These are phyloP conservation scores for Mycosphaerella arachidis DNA, from an alignment of 2,329 filamentous ascomycete genomes.

Conservation along the genomic window DNA sequence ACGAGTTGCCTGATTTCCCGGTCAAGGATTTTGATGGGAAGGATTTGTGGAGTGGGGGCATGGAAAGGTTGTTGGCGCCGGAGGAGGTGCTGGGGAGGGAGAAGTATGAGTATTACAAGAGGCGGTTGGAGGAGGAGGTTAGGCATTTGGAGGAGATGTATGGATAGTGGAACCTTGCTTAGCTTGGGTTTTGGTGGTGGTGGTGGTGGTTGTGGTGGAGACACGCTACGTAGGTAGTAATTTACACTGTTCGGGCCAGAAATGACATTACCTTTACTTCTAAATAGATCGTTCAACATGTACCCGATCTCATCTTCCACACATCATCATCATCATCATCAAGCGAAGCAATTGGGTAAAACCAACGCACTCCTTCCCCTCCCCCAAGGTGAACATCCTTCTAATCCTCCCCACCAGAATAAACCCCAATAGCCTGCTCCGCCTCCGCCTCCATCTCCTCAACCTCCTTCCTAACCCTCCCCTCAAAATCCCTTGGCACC, in stretches of 20 bases:
- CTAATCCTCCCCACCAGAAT: neutral
- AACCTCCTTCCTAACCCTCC: neutral
- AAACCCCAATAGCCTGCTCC: neutral
- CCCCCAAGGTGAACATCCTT: too few species aligned
- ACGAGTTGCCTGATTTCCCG: neutral
- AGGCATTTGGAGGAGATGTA: neutral
- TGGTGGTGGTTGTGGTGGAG: neutral
- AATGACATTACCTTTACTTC: too few species aligned
- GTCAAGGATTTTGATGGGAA: neutral
- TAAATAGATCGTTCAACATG: too few species aligned
- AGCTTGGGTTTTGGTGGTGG: neutral
- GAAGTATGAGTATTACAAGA: neutral
- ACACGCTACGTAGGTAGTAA: too few species aligned
- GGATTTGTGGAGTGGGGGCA: constrained; percentile 1
- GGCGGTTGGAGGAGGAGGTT: neutral
- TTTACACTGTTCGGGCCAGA: too few species aligned
- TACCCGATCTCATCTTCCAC: too few species aligned
- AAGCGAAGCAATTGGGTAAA: too few species aligned
- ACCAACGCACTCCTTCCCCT: too few species aligned
- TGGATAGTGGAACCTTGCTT: neutral
- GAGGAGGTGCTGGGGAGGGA: neutral
- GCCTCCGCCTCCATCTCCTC: neutral
- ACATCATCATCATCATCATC: too few species aligned
- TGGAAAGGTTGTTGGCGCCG: constrained; percentile 1
- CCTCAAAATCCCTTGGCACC: neutral